Percentiles rank a stretch among this genome's conserved stretches.
These are phyloP conservation scores for Sporothrix luriei DNA, from an alignment of 2,329 filamentous ascomycete species.

Conservation along the genomic window DNA sequence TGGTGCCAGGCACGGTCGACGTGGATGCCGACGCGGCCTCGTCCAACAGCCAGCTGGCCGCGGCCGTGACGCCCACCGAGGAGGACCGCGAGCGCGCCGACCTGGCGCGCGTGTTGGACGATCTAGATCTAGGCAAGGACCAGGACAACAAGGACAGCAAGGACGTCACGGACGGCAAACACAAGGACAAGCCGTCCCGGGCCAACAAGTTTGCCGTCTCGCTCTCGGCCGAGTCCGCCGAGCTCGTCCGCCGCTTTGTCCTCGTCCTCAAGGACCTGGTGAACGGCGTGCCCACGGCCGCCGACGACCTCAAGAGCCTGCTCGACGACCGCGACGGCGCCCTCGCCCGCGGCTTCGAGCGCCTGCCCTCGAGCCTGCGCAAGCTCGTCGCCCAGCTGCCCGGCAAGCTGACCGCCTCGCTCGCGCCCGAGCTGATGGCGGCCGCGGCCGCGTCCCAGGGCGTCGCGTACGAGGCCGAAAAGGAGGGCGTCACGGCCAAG, in stretches of 20 bases:
- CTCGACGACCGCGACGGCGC: conserved; percentile 63
- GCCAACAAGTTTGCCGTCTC: conserved; percentile 61
- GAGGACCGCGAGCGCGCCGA: conserved; percentile 65
- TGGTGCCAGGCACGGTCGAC: conserved; percentile 40
- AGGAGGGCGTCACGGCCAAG: conserved; percentile 53
- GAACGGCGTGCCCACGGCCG: conserved; percentile 90
- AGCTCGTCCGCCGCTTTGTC: conserved; percentile 81
- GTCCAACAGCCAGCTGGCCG: neutral
- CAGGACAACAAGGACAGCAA: conserved; percentile 4
- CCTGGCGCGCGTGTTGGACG: conserved; percentile 75
- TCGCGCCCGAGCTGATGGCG: conserved; percentile 82
- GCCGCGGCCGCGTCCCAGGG: conserved; percentile 75
- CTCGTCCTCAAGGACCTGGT: conserved; percentile 88
- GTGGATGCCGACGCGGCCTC: conserved; percentile 43
- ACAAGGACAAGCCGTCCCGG: neutral
- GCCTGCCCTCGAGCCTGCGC: conserved; percentile 77
- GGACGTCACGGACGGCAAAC: neutral
- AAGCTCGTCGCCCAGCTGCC: conserved; percentile 85
- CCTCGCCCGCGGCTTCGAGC: conserved; percentile 62
- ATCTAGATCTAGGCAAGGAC: conserved; percentile 74
- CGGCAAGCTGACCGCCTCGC: conserved; percentile 71
- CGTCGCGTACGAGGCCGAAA: conserved; percentile 50
- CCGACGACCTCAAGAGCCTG: conserved; percentile 74
- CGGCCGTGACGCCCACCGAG: conserved; percentile 40
- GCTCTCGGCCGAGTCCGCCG: conserved; percentile 79